A percentile compares a stretch with the other conserved stretches of the same genome.
Evolutionary conservation across 2,329 filamentous ascomycete genomes (phyloP).

Genomic region (Acephala macrosclerotiorum): DNA sequence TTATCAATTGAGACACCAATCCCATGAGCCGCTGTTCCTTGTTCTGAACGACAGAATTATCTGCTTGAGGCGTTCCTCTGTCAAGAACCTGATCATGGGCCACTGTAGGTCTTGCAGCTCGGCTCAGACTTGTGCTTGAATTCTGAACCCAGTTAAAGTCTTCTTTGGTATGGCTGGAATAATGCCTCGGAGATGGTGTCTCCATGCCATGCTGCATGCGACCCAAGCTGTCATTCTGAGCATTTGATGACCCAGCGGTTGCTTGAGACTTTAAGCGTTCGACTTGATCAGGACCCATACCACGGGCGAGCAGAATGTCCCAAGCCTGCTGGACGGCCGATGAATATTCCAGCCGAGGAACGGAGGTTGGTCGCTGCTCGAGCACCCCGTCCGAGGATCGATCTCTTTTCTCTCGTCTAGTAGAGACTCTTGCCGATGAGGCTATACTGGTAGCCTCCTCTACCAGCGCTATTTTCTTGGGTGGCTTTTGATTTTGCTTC

Average conservation of each 20-base stretch:
- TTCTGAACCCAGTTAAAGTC: background rate
- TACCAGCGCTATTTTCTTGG: background rate
- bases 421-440: background rate
- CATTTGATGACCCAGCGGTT: background rate
- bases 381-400: background rate
- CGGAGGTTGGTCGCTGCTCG: background rate
- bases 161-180: background rate
- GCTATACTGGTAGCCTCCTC: background rate
- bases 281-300: conserved; percentile 3
- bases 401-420: background rate
- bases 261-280: background rate
- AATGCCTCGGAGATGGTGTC: background rate
- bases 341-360: background rate
- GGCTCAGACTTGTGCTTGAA: background rate
- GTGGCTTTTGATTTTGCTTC: background rate
- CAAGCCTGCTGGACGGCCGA: conserved; percentile 7
- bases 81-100: background rate
- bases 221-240: background rate
- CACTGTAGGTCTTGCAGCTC: background rate
- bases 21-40: background rate
- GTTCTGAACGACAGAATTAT: background rate
- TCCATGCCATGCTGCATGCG: background rate
- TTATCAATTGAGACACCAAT: background rate
- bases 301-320: conserved; percentile 7
- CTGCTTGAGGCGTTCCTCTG: background rate